Evolutionary conservation across 2,329 filamentous ascomycete genomes (phyloP).

Genomic region (Xylariaceae sp.): DNA sequence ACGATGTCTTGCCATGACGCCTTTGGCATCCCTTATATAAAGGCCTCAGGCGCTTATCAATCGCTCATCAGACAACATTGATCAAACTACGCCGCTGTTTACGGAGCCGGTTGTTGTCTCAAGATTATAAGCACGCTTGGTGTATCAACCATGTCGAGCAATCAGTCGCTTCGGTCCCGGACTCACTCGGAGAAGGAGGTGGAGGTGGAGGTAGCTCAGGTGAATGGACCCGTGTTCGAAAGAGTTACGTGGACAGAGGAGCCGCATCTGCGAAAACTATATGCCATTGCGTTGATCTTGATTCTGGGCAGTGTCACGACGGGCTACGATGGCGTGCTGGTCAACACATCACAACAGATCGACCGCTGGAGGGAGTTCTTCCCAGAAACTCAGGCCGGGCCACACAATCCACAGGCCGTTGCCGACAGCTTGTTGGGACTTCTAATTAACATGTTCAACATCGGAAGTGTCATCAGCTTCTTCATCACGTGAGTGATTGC

Average conservation of each 20-base stretch:
- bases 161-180: conserved; percentile 9
- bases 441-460: conserved; percentile 38
- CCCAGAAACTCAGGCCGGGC: conserved; percentile 27
- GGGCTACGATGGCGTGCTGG: conserved; percentile 56
- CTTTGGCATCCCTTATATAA: conserved; percentile 1
- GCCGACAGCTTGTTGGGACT: conserved; percentile 35
- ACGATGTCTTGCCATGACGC: conserved; percentile 4
- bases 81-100: not conserved
- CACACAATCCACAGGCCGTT: conserved; percentile 37
- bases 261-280: conserved; percentile 52
- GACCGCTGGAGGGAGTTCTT: conserved; percentile 50
- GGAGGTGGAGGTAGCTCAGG: conserved; percentile 19
- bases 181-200: conserved; percentile 10
- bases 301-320: conserved; percentile 57
- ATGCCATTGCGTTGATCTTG: conserved; percentile 48
- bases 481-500: conserved; percentile 31
- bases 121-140: not conserved
- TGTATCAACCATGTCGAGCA: conserved; percentile 14
- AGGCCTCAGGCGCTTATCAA: not conserved
- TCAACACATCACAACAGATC: conserved; percentile 56
- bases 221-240: conserved; percentile 19
- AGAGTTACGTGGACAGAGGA: conserved; percentile 52
- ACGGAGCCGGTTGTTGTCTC: not conserved
- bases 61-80: not conserved
- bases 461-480: conserved; percentile 37